A percentile compares a stretch with the other conserved stretches of the same genome.
Evolutionary conservation across 2,329 filamentous ascomycete species (phyloP).

Genomic region (Talaromyces albobiverticillius): DNA sequence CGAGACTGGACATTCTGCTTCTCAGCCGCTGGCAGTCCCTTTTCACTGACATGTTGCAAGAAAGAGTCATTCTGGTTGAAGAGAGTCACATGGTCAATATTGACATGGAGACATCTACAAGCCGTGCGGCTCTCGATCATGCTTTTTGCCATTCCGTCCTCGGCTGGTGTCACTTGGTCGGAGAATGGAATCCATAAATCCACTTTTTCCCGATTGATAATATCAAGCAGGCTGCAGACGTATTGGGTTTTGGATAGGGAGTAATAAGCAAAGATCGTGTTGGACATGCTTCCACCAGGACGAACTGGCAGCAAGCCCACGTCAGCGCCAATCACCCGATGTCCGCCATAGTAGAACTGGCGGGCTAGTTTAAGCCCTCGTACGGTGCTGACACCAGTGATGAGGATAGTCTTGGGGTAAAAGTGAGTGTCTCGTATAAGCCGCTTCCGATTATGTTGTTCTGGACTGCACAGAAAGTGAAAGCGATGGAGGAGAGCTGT

Average conservation of each 20-base stretch:
- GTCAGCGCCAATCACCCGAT: conserved; percentile 71
- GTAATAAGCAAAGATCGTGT: conserved; percentile 56
- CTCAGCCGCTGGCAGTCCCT: conserved; percentile 55
- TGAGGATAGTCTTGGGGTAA: conserved; percentile 57
- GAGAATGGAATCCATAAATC: conserved; percentile 74
- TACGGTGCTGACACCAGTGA: conserved; percentile 71
- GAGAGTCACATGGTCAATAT: conserved; percentile 52
- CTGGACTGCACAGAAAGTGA: conserved; percentile 24
- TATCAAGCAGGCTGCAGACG: conserved; percentile 53
- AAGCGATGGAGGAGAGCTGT: conserved; percentile 32
- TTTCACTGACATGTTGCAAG: conserved; percentile 53
- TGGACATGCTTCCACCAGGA: conserved; percentile 58
- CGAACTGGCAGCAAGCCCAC: conserved; percentile 50
- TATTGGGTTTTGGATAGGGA: conserved; percentile 51
- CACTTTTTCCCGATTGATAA: conserved; percentile 60
- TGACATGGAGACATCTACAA: conserved; percentile 65
- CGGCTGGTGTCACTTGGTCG: conserved; percentile 62
- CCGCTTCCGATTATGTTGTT: conserved; percentile 21
- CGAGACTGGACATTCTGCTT: conserved; percentile 54
- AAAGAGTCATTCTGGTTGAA: conserved; percentile 67
- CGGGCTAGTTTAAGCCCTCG: conserved; percentile 68
- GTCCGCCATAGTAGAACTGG: conserved; percentile 61
- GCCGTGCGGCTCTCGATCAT: conserved; percentile 55
- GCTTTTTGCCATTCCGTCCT: conserved; percentile 65
- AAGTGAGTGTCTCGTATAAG: conserved; percentile 33